phyloP scores from a whole-genome alignment of 495 filamentous ascomycete species.

The Thozetella sp. region DNA sequence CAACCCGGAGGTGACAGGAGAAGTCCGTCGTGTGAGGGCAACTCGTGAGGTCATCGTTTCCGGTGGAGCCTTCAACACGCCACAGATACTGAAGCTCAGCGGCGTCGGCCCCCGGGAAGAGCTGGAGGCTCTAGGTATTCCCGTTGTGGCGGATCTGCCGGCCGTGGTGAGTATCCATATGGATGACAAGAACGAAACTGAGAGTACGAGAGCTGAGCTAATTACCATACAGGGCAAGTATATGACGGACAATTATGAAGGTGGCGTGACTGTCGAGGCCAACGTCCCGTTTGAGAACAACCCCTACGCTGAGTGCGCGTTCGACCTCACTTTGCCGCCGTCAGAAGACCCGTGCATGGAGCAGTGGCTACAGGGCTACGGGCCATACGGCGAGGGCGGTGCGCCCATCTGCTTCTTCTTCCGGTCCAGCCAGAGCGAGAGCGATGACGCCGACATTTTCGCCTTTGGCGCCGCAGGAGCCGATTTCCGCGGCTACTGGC shows the following conservation, averaged over 20 bases:
- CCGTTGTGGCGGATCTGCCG: neutral
- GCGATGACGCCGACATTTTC: constrained; percentile 6
- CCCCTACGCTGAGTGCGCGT: neutral
- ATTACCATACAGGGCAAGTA: neutral
- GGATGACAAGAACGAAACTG: constrained; percentile 44
- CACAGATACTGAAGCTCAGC: constrained; percentile 1
- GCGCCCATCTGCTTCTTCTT: neutral
- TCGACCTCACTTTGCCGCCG: neutral
- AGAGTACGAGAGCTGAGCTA: constrained; percentile 38
- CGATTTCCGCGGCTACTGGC: constrained; percentile 20
- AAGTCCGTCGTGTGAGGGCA: neutral
- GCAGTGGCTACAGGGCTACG: neutral
- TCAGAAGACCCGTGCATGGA: constrained; percentile 5
- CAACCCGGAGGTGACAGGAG: constrained; percentile 5
- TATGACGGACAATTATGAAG: constrained; percentile 39
- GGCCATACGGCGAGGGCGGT: constrained; percentile 4
- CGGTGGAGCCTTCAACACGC: constrained; percentile 1
- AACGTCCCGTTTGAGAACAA: neutral
- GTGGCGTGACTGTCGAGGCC: constrained; percentile 8
- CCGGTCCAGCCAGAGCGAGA: constrained; percentile 4
- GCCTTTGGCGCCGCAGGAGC: constrained; percentile 3
- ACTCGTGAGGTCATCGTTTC: neutral
- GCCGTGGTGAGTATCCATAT: constrained; percentile 13
- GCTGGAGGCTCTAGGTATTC: neutral
- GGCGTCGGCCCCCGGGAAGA: neutral